Evolutionary conservation across 805 yeast genomes (phyloP), one percentile per base, ranked within the genome.

Genomic region (Candida maesae): DNA sequence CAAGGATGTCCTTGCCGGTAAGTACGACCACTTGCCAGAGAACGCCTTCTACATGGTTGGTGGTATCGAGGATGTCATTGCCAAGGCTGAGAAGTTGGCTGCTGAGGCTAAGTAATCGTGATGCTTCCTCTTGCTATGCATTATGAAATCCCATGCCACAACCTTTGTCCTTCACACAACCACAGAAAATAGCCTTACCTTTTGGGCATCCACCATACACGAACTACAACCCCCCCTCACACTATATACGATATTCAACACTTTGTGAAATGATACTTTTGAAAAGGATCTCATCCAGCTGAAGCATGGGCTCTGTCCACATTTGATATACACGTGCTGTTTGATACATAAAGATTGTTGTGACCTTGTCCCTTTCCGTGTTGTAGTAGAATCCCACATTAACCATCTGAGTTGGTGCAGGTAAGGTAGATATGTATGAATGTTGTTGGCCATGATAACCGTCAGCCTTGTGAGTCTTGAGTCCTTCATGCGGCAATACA

Each of bases 31-130:
- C 78, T 82, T 93, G 65, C 99, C 99, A 69, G 99, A 93, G 79
- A 86, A 84, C 70, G 99, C 99, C 64, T 93, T 93, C 95, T 93
- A 93, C 76, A 93, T 93, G 99, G 99, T 93, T 74, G 99, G 99
- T 78, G 96, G 96, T 78, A 90, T 93, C 65, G 97, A 90, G 71
- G 99, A 93, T 74, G 99, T 82, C 62, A 73, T 89, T 70, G 95
- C 97, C 68, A 93, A 93, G 83, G 98, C 97, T 67, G 98, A 93
- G 77, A 90, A 91, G 79, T 74, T 93, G 70, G 98, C 98, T 73
- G 80, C 95, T 70, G 96, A 88, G 71, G 76, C 88, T 62, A 79
- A 80, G 65, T 81, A 79, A 47, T 33, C 32, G 19, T 34, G n/a
- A n/a, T n/a, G n/a, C n/a, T n/a, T n/a, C n/a, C n/a, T n/a, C n/a